phyloP scores from a whole-genome alignment of 164 flowering plant genomes.

The Macadamia tetraphylla region DNA sequence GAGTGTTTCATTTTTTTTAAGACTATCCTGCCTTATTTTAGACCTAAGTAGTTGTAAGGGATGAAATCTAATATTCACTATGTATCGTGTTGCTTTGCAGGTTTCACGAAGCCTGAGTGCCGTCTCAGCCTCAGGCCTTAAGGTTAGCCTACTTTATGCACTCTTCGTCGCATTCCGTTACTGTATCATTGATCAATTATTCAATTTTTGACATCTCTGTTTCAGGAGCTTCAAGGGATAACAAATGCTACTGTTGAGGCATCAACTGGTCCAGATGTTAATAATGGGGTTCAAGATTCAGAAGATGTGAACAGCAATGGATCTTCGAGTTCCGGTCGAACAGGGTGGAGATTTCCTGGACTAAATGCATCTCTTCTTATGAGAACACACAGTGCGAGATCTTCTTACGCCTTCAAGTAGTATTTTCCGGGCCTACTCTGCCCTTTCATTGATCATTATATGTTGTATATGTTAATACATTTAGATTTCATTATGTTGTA shows the following conservation, averaged over 20 bases:
- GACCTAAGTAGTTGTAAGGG: not conserved
- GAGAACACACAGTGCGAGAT: constrained; percentile 38
- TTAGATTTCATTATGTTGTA: constrained; percentile 1
- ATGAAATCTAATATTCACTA: too few species aligned
- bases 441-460: too few species aligned
- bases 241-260: constrained; percentile 14
- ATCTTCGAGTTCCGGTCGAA: constrained; percentile 28
- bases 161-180: not conserved
- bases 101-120: constrained; percentile 18
- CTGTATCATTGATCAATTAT: not conserved
- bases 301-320: constrained; percentile 24
- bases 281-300: constrained; percentile 13
- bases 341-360: constrained; percentile 30
- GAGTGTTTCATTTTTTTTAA: too few species aligned
- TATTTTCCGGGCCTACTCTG: too few species aligned
- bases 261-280: constrained; percentile 13
- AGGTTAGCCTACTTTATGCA: constrained; percentile 21
- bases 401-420: constrained; percentile 23
- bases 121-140: constrained; percentile 29
- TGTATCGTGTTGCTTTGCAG: constrained; percentile 9
- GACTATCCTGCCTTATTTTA: not conserved
- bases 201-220: not conserved
- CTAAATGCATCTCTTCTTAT: constrained; percentile 26
- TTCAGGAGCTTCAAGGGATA: constrained; percentile 33
- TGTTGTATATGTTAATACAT: constrained; percentile 7